phyloP scores from a whole-genome alignment of 176 grass and related monocot genomes.

The Pontederia paniculata region DNA sequence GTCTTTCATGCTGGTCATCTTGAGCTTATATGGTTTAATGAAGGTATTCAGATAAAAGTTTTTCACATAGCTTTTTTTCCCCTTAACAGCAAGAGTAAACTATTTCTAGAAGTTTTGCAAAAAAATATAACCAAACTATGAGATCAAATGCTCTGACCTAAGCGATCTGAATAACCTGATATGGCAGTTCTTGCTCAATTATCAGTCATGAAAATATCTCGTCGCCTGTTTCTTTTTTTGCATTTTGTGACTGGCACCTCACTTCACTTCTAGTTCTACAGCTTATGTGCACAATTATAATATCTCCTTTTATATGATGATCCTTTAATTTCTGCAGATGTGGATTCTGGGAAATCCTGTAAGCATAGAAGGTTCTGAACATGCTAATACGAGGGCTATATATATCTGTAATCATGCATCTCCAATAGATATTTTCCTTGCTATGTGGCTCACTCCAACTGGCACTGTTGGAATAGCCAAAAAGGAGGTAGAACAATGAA shows the following conservation, averaged over 20 bases:
- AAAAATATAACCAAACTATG: too few relatives aligned
- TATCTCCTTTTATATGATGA: background rate
- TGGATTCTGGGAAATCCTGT: conserved; percentile 49
- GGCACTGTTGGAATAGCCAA: conserved; percentile 52
- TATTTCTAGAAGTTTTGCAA: too few relatives aligned
- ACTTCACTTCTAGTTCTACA: conserved; percentile 1
- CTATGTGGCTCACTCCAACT: conserved; percentile 44
- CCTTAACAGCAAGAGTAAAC: too few relatives aligned
- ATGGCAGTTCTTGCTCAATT: too few relatives aligned
- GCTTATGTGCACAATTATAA: background rate
- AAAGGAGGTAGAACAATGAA: conserved; percentile 22
- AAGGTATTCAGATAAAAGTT: too few relatives aligned
- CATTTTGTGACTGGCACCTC: conserved; percentile 8
- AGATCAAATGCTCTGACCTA: too few relatives aligned
- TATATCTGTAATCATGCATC: conserved; percentile 51
- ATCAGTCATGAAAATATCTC: background rate
- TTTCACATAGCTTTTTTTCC: too few relatives aligned
- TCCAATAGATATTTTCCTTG: conserved; percentile 29
- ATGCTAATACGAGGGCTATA: conserved; percentile 32
- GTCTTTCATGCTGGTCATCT: too few relatives aligned
- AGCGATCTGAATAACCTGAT: too few relatives aligned
- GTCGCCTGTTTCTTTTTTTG: background rate
- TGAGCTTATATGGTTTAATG: too few relatives aligned
- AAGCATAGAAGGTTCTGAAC: conserved; percentile 39
- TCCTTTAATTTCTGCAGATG: conserved; percentile 19